Conservation (phyloP, 2,329 filamentous ascomycete species). For the Cordyceps cicadae region DNA sequence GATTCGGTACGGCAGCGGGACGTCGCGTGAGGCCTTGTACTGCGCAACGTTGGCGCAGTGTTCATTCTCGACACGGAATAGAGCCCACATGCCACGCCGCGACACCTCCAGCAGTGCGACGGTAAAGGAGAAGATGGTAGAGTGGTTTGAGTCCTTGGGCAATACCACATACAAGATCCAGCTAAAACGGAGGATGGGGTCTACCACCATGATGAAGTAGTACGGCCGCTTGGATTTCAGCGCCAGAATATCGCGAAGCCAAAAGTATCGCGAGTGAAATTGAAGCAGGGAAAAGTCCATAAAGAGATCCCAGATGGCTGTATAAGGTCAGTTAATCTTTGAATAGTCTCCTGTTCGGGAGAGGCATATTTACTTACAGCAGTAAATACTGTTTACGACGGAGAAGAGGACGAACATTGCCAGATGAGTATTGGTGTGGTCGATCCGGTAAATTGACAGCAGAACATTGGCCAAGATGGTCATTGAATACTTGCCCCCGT, state of each 20-base stretch:
- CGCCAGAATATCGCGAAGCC: conserved; percentile 69
- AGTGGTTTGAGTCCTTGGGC: conserved; percentile 71
- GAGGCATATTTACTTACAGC: conserved; percentile 44
- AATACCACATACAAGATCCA: conserved; percentile 94
- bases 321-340: neutral
- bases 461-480: conserved; percentile 73
- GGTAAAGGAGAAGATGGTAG: conserved; percentile 70
- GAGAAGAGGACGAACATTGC: conserved; percentile 75
- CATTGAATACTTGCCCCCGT: conserved; percentile 83
- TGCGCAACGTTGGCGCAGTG: conserved; percentile 87
- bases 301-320: conserved; percentile 81
- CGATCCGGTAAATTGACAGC: conserved; percentile 75
- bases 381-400: conserved; percentile 74
- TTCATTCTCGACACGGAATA: conserved; percentile 95
- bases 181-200: conserved; percentile 80
- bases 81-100: conserved; percentile 82
- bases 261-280: conserved; percentile 55
- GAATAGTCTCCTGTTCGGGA: too few species aligned
- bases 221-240: conserved; percentile 77
- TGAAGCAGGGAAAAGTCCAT: conserved; percentile 97
- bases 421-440: conserved; percentile 46
- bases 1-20: conserved; percentile 73
- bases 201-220: conserved; percentile 73
- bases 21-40: conserved; percentile 82
- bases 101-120: conserved; percentile 71